These are phyloP conservation scores for Yarrowia sp. DNA, from an alignment of 805 yeast species.

Conservation along the genomic window DNA sequence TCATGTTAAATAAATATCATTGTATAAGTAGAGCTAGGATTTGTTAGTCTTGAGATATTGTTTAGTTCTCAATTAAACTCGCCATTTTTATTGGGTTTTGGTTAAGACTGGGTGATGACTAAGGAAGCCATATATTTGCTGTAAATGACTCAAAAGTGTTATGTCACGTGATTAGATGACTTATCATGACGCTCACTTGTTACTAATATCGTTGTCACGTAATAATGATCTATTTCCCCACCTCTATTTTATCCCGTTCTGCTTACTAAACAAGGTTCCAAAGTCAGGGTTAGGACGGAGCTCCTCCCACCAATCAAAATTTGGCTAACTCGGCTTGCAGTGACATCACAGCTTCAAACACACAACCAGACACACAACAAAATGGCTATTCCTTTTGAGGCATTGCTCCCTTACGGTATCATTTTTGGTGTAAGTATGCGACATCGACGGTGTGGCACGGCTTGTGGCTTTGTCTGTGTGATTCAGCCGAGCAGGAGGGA, in stretches of 20 bases:
- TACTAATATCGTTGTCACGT: too few relatives aligned
- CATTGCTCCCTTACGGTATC: slow-evolving; percentile 57
- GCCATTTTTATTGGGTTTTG: too few relatives aligned
- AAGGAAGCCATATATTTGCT: too few relatives aligned
- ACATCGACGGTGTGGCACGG: neutral
- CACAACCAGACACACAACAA: slow-evolving; percentile 16
- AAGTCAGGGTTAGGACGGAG: neutral
- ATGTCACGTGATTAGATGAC: too few relatives aligned
- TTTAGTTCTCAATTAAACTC: too few relatives aligned
- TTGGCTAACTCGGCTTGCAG: slow-evolving; percentile 14
- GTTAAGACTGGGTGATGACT: too few relatives aligned
- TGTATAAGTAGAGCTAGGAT: neutral
- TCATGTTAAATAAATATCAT: slow-evolving; percentile 15
- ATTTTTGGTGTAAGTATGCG: slow-evolving; percentile 47
- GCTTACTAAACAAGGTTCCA: neutral
- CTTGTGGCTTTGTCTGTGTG: neutral
- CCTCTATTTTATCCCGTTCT: neutral
- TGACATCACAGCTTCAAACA: slow-evolving; percentile 13
- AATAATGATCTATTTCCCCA: too few relatives aligned
- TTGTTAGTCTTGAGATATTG: too few relatives aligned
- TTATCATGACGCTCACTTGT: too few relatives aligned
- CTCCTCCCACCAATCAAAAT: slow-evolving; percentile 20
- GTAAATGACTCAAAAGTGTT: too few relatives aligned
- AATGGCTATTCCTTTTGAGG: slow-evolving; percentile 59
- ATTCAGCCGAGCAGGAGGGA: neutral